Evolutionary conservation across 2,329 filamentous ascomycete species (phyloP), one percentile per base, ranked within the genome.

Genomic region (Trichoderma guizhouense): DNA sequence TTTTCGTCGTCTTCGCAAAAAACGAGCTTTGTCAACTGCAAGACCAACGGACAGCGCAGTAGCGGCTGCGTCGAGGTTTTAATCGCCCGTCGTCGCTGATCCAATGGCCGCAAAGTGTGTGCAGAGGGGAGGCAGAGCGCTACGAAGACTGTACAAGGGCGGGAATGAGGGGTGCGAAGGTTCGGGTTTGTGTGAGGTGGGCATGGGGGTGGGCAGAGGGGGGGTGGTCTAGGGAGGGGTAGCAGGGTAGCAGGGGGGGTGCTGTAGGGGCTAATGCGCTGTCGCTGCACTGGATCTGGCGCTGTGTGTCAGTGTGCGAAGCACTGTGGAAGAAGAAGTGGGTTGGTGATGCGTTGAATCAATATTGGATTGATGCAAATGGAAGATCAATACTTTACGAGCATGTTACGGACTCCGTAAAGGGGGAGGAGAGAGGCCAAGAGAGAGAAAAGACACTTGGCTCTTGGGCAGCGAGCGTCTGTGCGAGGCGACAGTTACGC

Each of bases 51-150:
- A 55, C 66, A 62, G 62, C 68, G 68, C 72, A 69, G 73, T 61
- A 74, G 73, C 69, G 72, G 72, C 74, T 76, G 74, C 73, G 74
- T 74, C 73, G 74, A 76, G 74, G 72, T 72, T 73, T 74, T 73
- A 73, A 74, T 73, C 72, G 73, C 73, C 74, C 67, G 47, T 57
- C 30, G 68, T 60, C 47, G 67, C 71, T 57, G 67, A 60, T 72
- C 66, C 71, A 72, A 65, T 72, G 55, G 65, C 34, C 73, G 72
- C 72, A 69, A 74, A 74, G 74, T 77, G 74, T 74, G 72, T 72
- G 66, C 67, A 67, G 71, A 66, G 57, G 63, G 36, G 36, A 72
- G 67, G 60, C 58, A 71, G 61, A 71, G 64, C 57, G 71, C 47
- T 69, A 71, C 36, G 36, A 18, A 1, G 36, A 39, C 34, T 36